phyloP scores from a whole-genome alignment of 1,139 yeast genomes.

The Yamadazyma spencermartinsiae region DNA sequence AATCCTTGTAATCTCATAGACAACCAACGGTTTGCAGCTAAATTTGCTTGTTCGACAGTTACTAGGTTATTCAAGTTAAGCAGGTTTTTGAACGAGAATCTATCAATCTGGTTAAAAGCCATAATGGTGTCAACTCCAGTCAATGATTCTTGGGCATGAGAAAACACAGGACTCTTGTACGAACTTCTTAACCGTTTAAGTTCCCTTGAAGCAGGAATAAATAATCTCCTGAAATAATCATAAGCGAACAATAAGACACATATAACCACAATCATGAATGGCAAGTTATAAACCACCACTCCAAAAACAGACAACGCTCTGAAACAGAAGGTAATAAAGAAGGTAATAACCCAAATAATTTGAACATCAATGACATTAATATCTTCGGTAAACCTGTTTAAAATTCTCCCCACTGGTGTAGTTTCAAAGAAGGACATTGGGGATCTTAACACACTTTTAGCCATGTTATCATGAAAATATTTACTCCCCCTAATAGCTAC shows the following conservation, averaged over 20 bases:
- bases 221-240: slow-evolving; percentile 29
- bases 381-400: slow-evolving; percentile 43
- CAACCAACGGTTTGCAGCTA: slow-evolving; percentile 37
- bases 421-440: slow-evolving; percentile 49
- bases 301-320: slow-evolving; percentile 26
- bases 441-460: slow-evolving; percentile 35
- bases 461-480: slow-evolving; percentile 40
- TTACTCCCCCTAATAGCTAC: slow-evolving; percentile 35
- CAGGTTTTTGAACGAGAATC: slow-evolving; percentile 26
- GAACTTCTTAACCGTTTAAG: slow-evolving; percentile 35
- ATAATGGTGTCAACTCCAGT: slow-evolving; percentile 38
- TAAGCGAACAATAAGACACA: slow-evolving; percentile 23
- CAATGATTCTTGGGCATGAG: slow-evolving; percentile 40
- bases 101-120: slow-evolving; percentile 31
- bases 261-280: slow-evolving; percentile 33
- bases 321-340: slow-evolving; percentile 23
- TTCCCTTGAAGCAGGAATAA: slow-evolving; percentile 40
- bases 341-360: slow-evolving; percentile 32
- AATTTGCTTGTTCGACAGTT: slow-evolving; percentile 23
- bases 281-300: slow-evolving; percentile 33
- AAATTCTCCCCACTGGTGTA: slow-evolving; percentile 43
- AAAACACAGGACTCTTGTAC: slow-evolving; percentile 33
- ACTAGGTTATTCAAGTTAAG: slow-evolving; percentile 23
- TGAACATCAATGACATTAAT: slow-evolving; percentile 34
- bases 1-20: slow-evolving; percentile 39